Percentiles rank a stretch among this genome's conserved stretches.
Evolutionary conservation across 805 yeast species (phyloP).

Genomic region (Yarrowia porcina): DNA sequence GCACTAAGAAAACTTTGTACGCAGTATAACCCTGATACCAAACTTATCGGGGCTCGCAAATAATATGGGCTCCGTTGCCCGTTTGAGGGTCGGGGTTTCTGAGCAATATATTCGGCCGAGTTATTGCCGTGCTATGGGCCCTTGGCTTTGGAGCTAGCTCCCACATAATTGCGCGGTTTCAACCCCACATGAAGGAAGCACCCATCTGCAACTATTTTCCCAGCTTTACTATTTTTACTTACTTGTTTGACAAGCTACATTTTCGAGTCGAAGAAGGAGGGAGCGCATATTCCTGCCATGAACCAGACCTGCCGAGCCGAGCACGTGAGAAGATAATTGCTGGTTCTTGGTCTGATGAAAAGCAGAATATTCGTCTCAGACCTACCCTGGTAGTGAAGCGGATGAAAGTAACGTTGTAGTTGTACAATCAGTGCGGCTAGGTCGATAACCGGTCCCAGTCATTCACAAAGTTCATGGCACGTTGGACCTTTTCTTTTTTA

Average conservation of each 20-base stretch:
- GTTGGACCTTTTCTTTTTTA: not conserved
- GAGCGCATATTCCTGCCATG: not conserved
- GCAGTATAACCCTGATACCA: constrained; percentile 6
- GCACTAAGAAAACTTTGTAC: not conserved
- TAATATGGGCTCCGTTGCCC: not conserved
- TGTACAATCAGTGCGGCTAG: not conserved
- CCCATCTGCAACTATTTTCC: no score
- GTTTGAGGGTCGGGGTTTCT: not conserved
- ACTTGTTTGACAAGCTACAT: not conserved
- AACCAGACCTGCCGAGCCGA: not conserved
- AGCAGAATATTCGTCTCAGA: not conserved
- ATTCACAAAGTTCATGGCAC: not conserved
- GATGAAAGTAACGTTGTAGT: not conserved
- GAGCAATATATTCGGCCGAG: not conserved
- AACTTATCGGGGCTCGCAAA: not conserved
- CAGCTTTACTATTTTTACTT: not conserved
- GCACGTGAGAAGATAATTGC: not conserved
- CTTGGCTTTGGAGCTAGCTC: not conserved
- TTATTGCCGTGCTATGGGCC: not conserved
- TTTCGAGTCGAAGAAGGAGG: no score
- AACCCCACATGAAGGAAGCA: constrained; percentile 7
- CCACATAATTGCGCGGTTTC: not conserved
- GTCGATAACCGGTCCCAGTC: not conserved
- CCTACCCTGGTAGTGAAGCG: not conserved
- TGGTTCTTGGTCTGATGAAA: not conserved